Conservation (phyloP, 2,329 filamentous ascomycete genomes). For the Exophiala calicioides region DNA sequence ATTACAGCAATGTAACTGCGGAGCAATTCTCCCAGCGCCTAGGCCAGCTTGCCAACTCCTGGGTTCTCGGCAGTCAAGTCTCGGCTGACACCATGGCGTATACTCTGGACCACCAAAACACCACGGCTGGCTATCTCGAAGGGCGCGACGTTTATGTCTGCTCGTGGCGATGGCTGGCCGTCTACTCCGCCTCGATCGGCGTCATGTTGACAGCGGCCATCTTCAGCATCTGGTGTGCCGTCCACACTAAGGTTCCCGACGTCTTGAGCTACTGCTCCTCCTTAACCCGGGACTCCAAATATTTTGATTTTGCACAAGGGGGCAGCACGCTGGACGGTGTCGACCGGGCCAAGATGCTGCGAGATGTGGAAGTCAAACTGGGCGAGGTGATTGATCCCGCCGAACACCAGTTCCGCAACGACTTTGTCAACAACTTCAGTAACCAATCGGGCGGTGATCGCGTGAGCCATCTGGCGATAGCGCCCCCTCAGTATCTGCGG, state of each 20-base stretch:
- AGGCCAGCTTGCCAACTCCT: slow-evolving; percentile 25
- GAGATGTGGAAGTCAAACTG: slow-evolving; percentile 13
- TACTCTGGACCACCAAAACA: slow-evolving; percentile 2
- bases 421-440: slow-evolving; percentile 12
- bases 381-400: slow-evolving; percentile 13
- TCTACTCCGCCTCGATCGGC: slow-evolving; percentile 18
- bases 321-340: slow-evolving; percentile 14
- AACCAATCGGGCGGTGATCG: not conserved
- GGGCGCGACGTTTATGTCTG: slow-evolving; percentile 14
- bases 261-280: slow-evolving; percentile 24
- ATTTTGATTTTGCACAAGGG: slow-evolving; percentile 15
- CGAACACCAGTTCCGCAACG: slow-evolving; percentile 9
- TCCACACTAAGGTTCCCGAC: slow-evolving; percentile 20
- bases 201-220: slow-evolving; percentile 22
- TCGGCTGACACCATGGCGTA: slow-evolving; percentile 19
- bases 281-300: slow-evolving; percentile 20
- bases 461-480: slow-evolving; percentile 9
- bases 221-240: slow-evolving; percentile 22
- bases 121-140: slow-evolving; percentile 10
- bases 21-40: slow-evolving; percentile 25
- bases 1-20: slow-evolving; percentile 24
- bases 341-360: slow-evolving; percentile 8
- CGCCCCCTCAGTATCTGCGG: slow-evolving; percentile 14
- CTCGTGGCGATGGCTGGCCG: slow-evolving; percentile 16
- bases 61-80: slow-evolving; percentile 18